Base-by-base conservation (phyloP, 139 green algal genomes). In the Haematococcus sp. region DNA sequence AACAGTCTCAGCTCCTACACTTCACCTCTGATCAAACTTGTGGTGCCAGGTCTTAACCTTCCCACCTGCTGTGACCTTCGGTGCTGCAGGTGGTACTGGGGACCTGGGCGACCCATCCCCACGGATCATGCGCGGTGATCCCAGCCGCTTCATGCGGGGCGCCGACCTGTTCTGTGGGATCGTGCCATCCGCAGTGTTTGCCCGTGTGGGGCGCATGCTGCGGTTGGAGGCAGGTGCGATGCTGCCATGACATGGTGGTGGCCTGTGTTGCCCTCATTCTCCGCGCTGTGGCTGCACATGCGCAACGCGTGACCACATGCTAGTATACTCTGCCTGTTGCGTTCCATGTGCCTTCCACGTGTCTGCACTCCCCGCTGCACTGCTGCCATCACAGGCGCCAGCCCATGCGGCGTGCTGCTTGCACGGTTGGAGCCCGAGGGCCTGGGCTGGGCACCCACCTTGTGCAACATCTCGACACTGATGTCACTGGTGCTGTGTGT, bases 391-490 rank as follows among this genome's bases (percentile, higher is more conserved):
- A 13, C 11, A 61, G 23, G 32, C 17, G 16, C 28, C 30, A 40
- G 16, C 3, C 17, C 31, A 23, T 74, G 68, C 55, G 68, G 75
- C 33, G 25, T 83, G 61, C 82, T 83, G 32, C 68, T 88, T 74
- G 70, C 80, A 68, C 68, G 83, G 43, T 88, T 95, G 56, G 46
- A 64, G 0, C 35, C 65, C 1, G 83, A 90, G 31, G 91, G 90
- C 2, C 60, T 82, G 59, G 25, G 11, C 61, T 68, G 94, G 94
- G 81, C 91, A 79, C 93, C 94, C 22, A 88, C 84, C 3, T 65
- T 88, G 3, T 88, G 91, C 73, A 98, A 98, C 78, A 33, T 93
- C 27, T 75, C 76, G 20, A 91, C 94, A 0, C 34, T 95, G 19
- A 74, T 92, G 34, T 89, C 83, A 27, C 92, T 96, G 66, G 76